phyloP scores from a whole-genome alignment of 2,329 filamentous ascomycete genomes.

The Sporothrix globosa region DNA sequence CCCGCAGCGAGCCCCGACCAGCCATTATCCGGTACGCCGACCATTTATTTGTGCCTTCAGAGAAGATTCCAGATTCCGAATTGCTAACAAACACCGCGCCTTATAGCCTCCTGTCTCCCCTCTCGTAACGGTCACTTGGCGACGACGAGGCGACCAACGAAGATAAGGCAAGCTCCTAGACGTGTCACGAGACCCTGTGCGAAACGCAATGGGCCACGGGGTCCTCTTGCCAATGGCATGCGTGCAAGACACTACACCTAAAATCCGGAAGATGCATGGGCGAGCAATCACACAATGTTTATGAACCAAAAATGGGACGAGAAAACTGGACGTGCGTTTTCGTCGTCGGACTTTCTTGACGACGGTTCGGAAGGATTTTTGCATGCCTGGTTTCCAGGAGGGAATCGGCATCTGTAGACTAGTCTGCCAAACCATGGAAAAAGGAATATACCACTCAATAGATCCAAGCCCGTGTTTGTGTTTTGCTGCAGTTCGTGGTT shows the following conservation, averaged over 20 bases:
- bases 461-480: not conserved
- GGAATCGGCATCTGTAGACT: conserved; percentile 33
- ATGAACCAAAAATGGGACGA: not conserved
- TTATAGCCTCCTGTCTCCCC: conserved; percentile 63
- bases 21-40: conserved; percentile 61
- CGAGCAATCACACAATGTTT: not conserved
- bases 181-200: conserved; percentile 5
- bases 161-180: not conserved
- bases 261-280: not conserved
- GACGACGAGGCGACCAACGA: not conserved
- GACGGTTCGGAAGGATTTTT: not conserved
- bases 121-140: conserved; percentile 53
- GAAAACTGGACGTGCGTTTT: not conserved
- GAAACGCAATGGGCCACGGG: not conserved
- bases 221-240: not conserved
- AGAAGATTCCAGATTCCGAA: too few relatives aligned
- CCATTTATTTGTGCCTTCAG: not conserved
- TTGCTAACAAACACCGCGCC: not conserved
- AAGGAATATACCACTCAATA: conserved; percentile 35
- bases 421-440: conserved; percentile 24
- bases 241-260: not conserved
- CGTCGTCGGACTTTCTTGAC: not conserved
- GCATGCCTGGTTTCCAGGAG: conserved; percentile 21
- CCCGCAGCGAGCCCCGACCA: conserved; percentile 88
- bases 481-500: conserved; percentile 3